These are phyloP conservation scores for Aureobasidium leucospermi DNA, from an alignment of 2,329 filamentous ascomycete genomes.

Conservation along the genomic window DNA sequence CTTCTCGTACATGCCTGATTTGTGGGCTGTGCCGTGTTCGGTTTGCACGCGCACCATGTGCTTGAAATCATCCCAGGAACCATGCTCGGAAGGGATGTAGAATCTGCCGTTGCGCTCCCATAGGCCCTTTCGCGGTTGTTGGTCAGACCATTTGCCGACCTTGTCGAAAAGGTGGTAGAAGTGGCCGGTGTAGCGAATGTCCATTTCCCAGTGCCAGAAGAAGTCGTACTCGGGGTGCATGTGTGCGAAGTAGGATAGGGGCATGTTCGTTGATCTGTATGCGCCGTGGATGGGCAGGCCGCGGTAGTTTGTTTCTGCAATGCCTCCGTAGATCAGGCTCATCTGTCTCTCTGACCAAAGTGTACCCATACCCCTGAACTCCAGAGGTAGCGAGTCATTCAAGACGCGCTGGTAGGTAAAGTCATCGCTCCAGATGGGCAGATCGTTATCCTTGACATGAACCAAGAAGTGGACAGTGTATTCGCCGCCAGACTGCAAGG, in stretches of 20 bases:
- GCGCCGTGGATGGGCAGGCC: constrained; percentile 62
- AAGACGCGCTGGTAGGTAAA: constrained; percentile 63
- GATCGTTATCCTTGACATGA: constrained; percentile 72
- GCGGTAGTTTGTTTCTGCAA: constrained; percentile 44
- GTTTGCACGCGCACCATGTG: constrained; percentile 57
- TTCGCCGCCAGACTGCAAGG: constrained; percentile 70
- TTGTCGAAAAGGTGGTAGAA: constrained; percentile 73
- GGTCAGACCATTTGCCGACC: constrained; percentile 57
- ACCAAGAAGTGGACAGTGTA: constrained; percentile 78
- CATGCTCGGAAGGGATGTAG: constrained; percentile 65
- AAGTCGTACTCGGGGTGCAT: constrained; percentile 82
- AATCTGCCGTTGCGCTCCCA: constrained; percentile 75
- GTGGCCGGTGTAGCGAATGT: constrained; percentile 82
- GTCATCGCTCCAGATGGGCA: constrained; percentile 75
- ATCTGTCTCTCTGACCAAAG: constrained; percentile 48
- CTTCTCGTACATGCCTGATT: constrained; percentile 37
- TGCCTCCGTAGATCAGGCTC: constrained; percentile 46
- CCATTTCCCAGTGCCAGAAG: constrained; percentile 96
- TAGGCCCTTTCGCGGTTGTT: constrained; percentile 62
- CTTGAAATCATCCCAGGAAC: constrained; percentile 65
- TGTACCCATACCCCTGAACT: constrained; percentile 46
- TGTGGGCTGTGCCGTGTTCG: constrained; percentile 42
- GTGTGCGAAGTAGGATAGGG: constrained; percentile 86
- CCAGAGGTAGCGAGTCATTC: constrained; percentile 38
- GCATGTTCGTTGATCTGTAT: constrained; percentile 77